Evolutionary conservation across 768 basidiomycete genomes (phyloP).

Genomic region (Mycena sanguinolenta): DNA sequence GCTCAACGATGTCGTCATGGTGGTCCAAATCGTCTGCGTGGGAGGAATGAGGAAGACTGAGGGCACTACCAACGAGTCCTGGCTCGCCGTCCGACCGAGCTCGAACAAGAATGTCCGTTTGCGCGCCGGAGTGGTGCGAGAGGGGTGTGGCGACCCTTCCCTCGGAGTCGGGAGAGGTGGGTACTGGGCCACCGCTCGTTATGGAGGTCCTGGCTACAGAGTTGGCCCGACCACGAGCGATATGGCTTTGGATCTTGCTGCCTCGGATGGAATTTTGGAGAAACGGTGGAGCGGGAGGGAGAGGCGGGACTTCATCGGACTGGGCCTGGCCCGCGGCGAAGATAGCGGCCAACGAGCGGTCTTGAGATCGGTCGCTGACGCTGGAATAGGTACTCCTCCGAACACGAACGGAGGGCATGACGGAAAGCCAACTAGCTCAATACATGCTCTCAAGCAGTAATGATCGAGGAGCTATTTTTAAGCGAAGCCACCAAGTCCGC

Average conservation of each 20-base stretch:
- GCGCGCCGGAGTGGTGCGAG: conserved; percentile 46
- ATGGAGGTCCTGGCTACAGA: conserved; percentile 21
- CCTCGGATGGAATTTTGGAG: conserved; percentile 27
- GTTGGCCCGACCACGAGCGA: conserved; percentile 20
- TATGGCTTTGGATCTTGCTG: conserved; percentile 54
- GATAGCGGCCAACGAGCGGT: conserved; percentile 26
- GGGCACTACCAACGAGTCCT: conserved; percentile 59
- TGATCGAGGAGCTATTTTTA: background rate
- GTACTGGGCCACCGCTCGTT: conserved; percentile 6
- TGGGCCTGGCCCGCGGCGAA: conserved; percentile 21
- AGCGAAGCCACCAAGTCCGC: background rate
- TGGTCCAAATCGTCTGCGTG: conserved; percentile 57
- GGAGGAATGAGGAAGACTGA: conserved; percentile 51
- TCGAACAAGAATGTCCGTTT: conserved; percentile 55
- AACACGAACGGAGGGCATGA: conserved; percentile 37
- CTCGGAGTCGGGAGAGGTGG: conserved; percentile 29
- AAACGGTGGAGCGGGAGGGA: conserved; percentile 16
- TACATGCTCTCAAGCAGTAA: background rate
- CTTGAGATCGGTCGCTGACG: background rate
- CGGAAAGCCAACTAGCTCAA: background rate
- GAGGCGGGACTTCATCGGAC: conserved; percentile 18
- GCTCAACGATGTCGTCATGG: conserved; percentile 86
- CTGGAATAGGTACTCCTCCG: conserved; percentile 22
- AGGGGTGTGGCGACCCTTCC: conserved; percentile 26
- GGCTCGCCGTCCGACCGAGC: conserved; percentile 49